Percentiles rank a stretch among this genome's conserved stretches.
These are phyloP conservation scores for Cladorrhinum samala DNA, from an alignment of 495 filamentous ascomycete species.

Conservation along the genomic window DNA sequence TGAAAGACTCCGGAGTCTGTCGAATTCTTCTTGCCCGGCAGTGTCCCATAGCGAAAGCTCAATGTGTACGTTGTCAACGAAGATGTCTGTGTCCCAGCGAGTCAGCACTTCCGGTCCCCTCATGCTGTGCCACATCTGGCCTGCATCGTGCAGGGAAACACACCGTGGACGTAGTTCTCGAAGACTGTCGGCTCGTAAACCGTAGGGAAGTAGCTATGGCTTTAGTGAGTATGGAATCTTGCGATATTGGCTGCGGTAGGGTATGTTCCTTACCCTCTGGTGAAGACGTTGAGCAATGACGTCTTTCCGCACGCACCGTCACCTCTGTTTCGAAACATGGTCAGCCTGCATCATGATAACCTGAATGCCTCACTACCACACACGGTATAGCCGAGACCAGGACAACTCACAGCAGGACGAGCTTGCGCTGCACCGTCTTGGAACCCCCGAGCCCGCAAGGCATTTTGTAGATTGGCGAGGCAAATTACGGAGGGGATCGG, in stretches of 20 bases:
- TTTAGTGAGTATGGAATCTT: slow-evolving; percentile 4
- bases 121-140: neutral
- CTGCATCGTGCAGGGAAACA: slow-evolving; percentile 13
- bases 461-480: slow-evolving; percentile 36
- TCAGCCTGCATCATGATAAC: slow-evolving; percentile 6
- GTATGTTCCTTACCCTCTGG: slow-evolving; percentile 65
- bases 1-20: slow-evolving; percentile 86
- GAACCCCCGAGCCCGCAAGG: slow-evolving; percentile 55
- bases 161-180: slow-evolving; percentile 99
- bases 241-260: neutral
- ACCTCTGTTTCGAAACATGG: slow-evolving; percentile 53
- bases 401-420: slow-evolving; percentile 81
- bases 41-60: slow-evolving; percentile 98
- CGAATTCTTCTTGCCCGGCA: slow-evolving; percentile 98
- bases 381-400: neutral
- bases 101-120: slow-evolving; percentile 11
- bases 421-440: slow-evolving; percentile 90
- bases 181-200: slow-evolving; percentile 99
- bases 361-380: neutral
- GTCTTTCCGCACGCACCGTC: slow-evolving; percentile 99
- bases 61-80: slow-evolving; percentile 93
- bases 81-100: slow-evolving; percentile 62
- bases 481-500: neutral
- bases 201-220: slow-evolving; percentile 82
- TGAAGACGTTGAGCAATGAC: slow-evolving; percentile 95